Conservation (phyloP, 78 protist genomes). For the Pirum gemmata region DNA sequence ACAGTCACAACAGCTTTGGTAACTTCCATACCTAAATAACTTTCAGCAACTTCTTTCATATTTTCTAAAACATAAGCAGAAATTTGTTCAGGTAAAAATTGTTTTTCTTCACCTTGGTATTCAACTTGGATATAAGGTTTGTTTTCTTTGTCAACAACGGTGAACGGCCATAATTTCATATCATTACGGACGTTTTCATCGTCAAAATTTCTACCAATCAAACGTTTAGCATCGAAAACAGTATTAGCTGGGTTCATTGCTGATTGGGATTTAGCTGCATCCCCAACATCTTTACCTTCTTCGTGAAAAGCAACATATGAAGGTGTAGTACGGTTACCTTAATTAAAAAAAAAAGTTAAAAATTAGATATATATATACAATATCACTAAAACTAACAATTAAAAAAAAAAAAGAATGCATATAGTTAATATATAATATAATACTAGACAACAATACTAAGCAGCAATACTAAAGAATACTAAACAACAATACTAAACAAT, state of each 20-base stretch:
- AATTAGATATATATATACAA: too few relatives aligned
- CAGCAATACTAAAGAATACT: too few relatives aligned
- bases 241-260: constrained; percentile 89
- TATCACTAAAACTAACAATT: too few relatives aligned
- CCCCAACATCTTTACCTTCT: constrained; percentile 79
- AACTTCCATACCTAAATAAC: constrained; percentile 79
- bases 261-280: constrained; percentile 90
- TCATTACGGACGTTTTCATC: constrained; percentile 86
- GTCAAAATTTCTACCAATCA: constrained; percentile 70
- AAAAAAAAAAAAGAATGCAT: too few relatives aligned
- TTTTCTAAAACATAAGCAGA: constrained; percentile 91
- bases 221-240: constrained; percentile 62
- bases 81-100: constrained; percentile 92
- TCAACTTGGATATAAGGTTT: constrained; percentile 80
- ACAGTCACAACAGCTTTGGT: constrained; percentile 88
- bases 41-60: constrained; percentile 86
- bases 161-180: constrained; percentile 65
- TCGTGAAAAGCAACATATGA: constrained; percentile 88
- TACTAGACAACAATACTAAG: too few relatives aligned
- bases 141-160: constrained; percentile 69
- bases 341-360: too few relatives aligned
- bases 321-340: constrained; percentile 85
- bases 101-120: constrained; percentile 57
- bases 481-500: too few relatives aligned
- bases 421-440: too few relatives aligned